A percentile compares a stretch with the other conserved stretches of the same genome.
Evolutionary conservation across 2,329 filamentous ascomycete species (phyloP).

Genomic region (Phaeosphaeria sp.): DNA sequence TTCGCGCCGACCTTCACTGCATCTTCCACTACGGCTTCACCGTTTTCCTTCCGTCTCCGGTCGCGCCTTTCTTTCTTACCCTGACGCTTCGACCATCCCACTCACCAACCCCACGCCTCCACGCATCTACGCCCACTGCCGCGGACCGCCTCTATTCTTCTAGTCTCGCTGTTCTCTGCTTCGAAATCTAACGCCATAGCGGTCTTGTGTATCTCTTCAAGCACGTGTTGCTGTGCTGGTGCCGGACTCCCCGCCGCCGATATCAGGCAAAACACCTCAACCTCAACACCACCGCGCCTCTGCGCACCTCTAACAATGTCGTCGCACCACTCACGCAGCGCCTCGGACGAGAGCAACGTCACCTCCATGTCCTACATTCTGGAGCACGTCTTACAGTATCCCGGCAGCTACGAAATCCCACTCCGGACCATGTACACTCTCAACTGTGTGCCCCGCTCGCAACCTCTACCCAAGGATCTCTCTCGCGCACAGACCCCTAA

Average conservation of each 20-base stretch:
- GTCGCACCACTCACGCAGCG: conserved; percentile 45
- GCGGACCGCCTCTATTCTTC: conserved; percentile 16
- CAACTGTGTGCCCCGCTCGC: conserved; percentile 64
- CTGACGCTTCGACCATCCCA: conserved; percentile 12
- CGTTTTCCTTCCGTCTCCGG: conserved; percentile 1
- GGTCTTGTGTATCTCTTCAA: neutral
- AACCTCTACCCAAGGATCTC: conserved; percentile 41
- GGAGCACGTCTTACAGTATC: conserved; percentile 63
- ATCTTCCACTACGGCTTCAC: conserved; percentile 12
- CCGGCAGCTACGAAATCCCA: conserved; percentile 69
- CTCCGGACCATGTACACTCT: conserved; percentile 72
- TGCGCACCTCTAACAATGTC: conserved; percentile 31
- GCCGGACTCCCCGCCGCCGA: conserved; percentile 13
- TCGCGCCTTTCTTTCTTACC: conserved; percentile 16
- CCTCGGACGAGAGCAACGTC: conserved; percentile 44
- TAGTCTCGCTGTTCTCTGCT: conserved; percentile 1
- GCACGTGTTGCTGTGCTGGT: conserved; percentile 6
- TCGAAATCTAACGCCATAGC: neutral
- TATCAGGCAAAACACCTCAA: conserved; percentile 8
- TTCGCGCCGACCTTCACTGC: conserved; percentile 11
- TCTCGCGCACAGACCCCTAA: conserved; percentile 45
- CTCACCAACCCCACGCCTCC: conserved; percentile 30
- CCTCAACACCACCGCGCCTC: conserved; percentile 5
- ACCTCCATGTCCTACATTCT: conserved; percentile 46
- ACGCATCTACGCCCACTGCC: conserved; percentile 6